These are phyloP conservation scores for Polymyxa betae DNA, from an alignment of 208 protist species.

Conservation along the genomic window DNA sequence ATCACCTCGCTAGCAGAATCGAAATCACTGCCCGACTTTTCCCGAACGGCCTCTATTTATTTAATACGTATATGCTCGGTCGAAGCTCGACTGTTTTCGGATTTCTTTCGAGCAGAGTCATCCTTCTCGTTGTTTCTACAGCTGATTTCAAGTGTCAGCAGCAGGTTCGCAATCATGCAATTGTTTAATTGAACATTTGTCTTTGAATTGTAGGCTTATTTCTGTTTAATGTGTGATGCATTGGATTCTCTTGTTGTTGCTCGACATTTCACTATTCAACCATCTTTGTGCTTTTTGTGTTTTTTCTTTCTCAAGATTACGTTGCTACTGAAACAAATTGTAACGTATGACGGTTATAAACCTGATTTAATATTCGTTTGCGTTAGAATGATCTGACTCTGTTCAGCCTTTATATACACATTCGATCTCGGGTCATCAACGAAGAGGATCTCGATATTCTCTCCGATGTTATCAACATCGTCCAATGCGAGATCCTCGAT, in stretches of 20 bases:
- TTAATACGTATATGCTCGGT: slow-evolving; percentile 9
- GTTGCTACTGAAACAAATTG: no score
- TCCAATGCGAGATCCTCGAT: slow-evolving; percentile 37
- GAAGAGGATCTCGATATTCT: slow-evolving; percentile 46
- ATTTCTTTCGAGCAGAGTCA: slow-evolving; percentile 26
- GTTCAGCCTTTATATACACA: slow-evolving; percentile 18
- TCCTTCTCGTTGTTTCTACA: not conserved
- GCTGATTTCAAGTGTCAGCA: slow-evolving; percentile 3
- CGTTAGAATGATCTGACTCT: not conserved
- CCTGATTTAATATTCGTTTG: not conserved
- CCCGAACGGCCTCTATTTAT: not conserved
- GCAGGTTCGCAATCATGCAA: not conserved
- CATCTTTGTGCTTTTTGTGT: no score
- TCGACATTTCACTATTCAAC: no score
- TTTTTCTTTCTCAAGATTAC: no score
- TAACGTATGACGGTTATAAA: not conserved
- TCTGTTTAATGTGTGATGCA: no score
- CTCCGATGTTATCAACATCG: slow-evolving; percentile 45
- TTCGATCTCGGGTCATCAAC: slow-evolving; percentile 46
- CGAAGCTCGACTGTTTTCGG: slow-evolving; percentile 8
- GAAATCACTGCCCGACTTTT: not conserved
- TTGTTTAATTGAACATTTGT: no score
- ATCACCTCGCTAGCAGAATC: not conserved
- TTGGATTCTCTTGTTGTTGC: no score
- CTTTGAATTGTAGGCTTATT: no score